Base-by-base conservation (phyloP, 257 asterid species). In the Gentiana macrophylla region DNA sequence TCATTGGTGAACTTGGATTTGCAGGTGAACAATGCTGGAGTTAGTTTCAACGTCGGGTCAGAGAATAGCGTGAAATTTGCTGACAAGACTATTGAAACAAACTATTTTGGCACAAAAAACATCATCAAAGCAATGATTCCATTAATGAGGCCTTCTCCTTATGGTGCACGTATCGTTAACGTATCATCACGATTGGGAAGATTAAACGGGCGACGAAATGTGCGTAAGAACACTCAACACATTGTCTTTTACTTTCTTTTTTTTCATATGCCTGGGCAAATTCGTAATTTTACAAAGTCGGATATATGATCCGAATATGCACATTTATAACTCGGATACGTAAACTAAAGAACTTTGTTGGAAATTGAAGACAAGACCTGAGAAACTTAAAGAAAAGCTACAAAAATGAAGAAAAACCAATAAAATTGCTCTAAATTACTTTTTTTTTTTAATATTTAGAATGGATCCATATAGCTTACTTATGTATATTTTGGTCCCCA, bases 21-120 rank as follows among this genome's bases (percentile, higher is more conserved):
- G 46, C 62, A 90, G 98, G 76, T 90, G 50, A 90, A 86, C 70
- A 90, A 82, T 73, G 98, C 98, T 38, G 98, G 98, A 67, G 84
- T 84, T 52, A 90, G 86, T 68, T 80, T 70, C 81, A 90, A 86
- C 65, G 32, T 69, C 9, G 94, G 93, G 62, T 49, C 89, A 5
- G 87, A 82, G 24, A 90, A 86, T 74, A 80, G 86, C 1, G 85
- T 84, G 61, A 94, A 86, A 65, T 63, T 38, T 56, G 89, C 94
- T 50, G 91, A 86, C 65, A 69, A 71, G 38, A 95, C 84, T 53
- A 75, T 90, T n/a, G 53, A 5, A 33, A 84, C 96, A 64, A 90
- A 86, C 78, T 90, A 90, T 69, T 76, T 66, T 12, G 98, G 98
- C 68, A 82, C 96, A 62, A 90, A 83, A 73, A 84, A 72, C 53